Evolutionary conservation across 148 eudicot genomes (phyloP), one percentile per base, ranked within the genome.

Genomic region (Amaranthus hypochondriacus): DNA sequence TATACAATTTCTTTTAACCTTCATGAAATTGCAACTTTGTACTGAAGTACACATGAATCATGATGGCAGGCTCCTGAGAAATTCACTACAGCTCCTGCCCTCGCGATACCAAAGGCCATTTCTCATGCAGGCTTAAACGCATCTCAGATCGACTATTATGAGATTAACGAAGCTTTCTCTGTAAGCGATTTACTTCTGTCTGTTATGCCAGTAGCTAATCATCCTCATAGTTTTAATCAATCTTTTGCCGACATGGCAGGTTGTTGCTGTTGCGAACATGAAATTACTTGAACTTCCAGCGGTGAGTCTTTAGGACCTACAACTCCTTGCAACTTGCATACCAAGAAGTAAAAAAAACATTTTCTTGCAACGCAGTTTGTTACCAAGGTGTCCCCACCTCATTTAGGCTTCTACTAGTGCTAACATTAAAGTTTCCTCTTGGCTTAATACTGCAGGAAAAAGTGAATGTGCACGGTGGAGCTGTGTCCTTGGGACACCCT

Each of bases 401-500:
- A 15, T 65, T 56, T 5, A 56, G 56, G 54, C 18, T 48, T 48
- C 6, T 28, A 11, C 48, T 47, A 18, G 56, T 6, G 21, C 65
- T 75, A 68, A 46, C 21, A 53, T 63, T 12, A 6, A 7, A 15
- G 11, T 57, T 57, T 75, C 7, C 0, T 13, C n/a, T 69, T 66
- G 59, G 7, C 7, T 59, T 68, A 68, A 63, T 66, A 63, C 68
- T 84, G 78, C 81, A 95, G 98, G 98, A 92, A 39, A 92, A 87
- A 82, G 87, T 95, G 62, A 95, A 95, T 68, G 88, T 92, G 70
- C 92, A 95, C 75, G 98, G 98, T 69, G 98, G 98, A 83, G 98
- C 97, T 71, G 98, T 95, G 54, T 89, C 98, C 46, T 78, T 95
- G 84, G 98, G 98, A 48, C 98, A 95, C 82, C 98, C 98, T 86